phyloP scores from a whole-genome alignment of 2,329 filamentous ascomycete species.

The Fusarium sp. region DNA sequence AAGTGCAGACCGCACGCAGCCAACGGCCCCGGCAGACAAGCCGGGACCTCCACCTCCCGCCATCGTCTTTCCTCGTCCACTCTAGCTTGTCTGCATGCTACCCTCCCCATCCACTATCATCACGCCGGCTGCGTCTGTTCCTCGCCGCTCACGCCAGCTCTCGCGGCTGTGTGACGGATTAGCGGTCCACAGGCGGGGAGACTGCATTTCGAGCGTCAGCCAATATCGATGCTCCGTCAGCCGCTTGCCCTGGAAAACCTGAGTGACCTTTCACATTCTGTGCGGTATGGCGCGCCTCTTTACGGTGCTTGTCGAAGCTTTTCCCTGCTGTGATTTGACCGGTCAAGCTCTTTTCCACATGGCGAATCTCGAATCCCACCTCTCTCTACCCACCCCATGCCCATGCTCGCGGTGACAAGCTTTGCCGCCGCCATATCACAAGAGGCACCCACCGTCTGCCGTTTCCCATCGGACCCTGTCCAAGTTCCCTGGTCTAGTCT shows the following conservation, averaged over 20 bases:
- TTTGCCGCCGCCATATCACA: conserved; percentile 42
- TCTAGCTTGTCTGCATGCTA: conserved; percentile 42
- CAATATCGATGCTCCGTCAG: conserved; percentile 66
- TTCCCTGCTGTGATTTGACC: conserved; percentile 41
- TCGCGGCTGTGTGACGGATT: conserved; percentile 45
- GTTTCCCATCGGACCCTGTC: conserved; percentile 33
- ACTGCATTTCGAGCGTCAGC: conserved; percentile 51
- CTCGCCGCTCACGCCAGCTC: conserved; percentile 33
- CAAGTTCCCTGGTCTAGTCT: conserved; percentile 19
- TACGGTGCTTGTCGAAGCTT: conserved; percentile 26
- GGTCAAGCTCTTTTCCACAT: conserved; percentile 43
- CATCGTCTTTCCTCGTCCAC: conserved; percentile 24
- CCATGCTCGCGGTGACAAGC: conserved; percentile 26
- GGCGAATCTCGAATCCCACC: conserved; percentile 46
- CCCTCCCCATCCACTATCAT: conserved; percentile 37
- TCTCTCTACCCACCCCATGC: conserved; percentile 30
- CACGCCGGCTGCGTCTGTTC: conserved; percentile 37
- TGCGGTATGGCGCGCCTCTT: conserved; percentile 19
- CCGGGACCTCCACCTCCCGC: conserved; percentile 26
- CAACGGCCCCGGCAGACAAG: conserved; percentile 6
- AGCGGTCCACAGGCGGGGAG: conserved; percentile 41
- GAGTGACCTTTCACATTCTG: conserved; percentile 15
- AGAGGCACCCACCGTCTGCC: conserved; percentile 33
- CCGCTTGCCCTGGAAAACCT: conserved; percentile 53
- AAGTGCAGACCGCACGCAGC: conserved; percentile 6